Evolutionary conservation across 1,284 basidiomycete species (phyloP).

Genomic region (Sphaerobolus stellatus): DNA sequence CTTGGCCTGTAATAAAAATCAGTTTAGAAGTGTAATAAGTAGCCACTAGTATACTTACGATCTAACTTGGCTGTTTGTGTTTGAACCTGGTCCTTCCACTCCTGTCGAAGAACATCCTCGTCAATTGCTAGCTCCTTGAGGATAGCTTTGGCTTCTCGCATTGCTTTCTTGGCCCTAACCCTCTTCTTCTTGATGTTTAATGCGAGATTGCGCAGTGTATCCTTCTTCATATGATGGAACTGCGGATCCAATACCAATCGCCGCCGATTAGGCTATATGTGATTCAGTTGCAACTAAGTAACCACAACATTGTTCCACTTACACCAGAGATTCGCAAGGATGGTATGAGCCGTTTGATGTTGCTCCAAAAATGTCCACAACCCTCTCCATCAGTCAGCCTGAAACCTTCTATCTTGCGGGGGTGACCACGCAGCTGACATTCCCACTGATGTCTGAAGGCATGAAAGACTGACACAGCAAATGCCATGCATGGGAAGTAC

Average conservation of each 20-base stretch:
- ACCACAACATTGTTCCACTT: not conserved
- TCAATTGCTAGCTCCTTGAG: no score
- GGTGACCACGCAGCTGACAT: constrained; percentile 40
- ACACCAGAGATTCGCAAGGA: constrained; percentile 8
- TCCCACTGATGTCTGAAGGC: constrained; percentile 41
- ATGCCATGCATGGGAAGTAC: constrained; percentile 24
- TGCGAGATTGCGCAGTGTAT: not conserved
- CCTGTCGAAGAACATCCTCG: no score
- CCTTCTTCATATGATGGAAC: not conserved
- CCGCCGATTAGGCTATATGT: not conserved
- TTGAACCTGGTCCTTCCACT: no score
- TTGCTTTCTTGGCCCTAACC: not conserved
- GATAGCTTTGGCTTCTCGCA: no score
- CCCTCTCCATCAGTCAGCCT: constrained; percentile 39
- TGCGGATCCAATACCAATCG: not conserved
- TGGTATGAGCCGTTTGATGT: constrained; percentile 29
- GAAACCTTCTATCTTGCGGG: constrained; percentile 28
- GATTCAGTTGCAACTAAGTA: not conserved
- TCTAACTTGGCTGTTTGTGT: no score
- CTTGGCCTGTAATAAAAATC: no score
- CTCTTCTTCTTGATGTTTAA: not conserved
- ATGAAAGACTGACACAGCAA: constrained; percentile 43
- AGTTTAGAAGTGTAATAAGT: no score
- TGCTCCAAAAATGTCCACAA: constrained; percentile 37
- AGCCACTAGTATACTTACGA: no score